Percentiles rank a stretch among this genome's conserved stretches.
These are phyloP conservation scores for Tylopilus cervinicoccineus DNA, from an alignment of 768 basidiomycete genomes.

Conservation along the genomic window DNA sequence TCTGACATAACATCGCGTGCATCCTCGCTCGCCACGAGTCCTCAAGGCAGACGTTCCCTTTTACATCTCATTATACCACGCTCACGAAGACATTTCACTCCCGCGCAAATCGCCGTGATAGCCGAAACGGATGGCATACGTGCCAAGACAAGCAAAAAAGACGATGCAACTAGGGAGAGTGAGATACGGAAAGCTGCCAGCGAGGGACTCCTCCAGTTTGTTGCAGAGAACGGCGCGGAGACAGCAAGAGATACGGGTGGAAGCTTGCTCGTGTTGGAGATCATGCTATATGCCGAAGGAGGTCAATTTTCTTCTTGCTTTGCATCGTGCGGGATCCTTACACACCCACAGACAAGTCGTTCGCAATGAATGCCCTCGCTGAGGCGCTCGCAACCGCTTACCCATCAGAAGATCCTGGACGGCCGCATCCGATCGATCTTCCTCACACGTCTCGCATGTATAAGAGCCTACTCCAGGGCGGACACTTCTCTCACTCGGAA, in stretches of 20 bases:
- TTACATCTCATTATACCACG: slow-evolving; percentile 83
- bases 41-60: slow-evolving; percentile 78
- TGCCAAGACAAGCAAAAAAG: slow-evolving; percentile 83
- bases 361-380: slow-evolving; percentile 59
- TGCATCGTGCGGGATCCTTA: background rate
- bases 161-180: slow-evolving; percentile 50
- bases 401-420: slow-evolving; percentile 46
- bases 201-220: slow-evolving; percentile 66
- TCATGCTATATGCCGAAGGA: slow-evolving; percentile 83
- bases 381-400: slow-evolving; percentile 52
- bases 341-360: slow-evolving; percentile 59
- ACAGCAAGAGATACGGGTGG: slow-evolving; percentile 75
- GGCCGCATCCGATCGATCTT: slow-evolving; percentile 71
- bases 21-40: slow-evolving; percentile 50
- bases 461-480: slow-evolving; percentile 88
- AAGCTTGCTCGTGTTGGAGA: slow-evolving; percentile 71
- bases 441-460: slow-evolving; percentile 81
- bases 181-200: slow-evolving; percentile 77
- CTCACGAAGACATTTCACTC: slow-evolving; percentile 83
- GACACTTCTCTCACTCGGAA: slow-evolving; percentile 72
- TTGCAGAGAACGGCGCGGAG: slow-evolving; percentile 56
- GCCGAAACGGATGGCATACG: slow-evolving; percentile 70
- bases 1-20: slow-evolving; percentile 60
- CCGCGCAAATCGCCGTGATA: slow-evolving; percentile 66
- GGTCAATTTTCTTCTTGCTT: slow-evolving; percentile 46